Evolutionary conservation across 306 rosid species (phyloP), one percentile per base, ranked within the genome.

Genomic region (Carpinus viminea): DNA sequence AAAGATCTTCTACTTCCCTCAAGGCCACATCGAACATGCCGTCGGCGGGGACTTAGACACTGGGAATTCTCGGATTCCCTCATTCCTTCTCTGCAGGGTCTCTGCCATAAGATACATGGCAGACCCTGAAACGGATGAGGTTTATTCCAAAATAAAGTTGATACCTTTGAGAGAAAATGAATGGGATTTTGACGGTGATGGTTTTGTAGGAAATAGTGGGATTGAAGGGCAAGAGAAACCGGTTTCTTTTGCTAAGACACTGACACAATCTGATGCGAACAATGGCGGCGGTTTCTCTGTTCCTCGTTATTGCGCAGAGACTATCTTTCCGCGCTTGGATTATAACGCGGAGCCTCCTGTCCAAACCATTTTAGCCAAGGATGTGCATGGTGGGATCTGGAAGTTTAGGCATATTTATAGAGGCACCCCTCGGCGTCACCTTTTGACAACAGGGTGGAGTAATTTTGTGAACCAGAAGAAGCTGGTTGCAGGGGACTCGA

Each of bases 281-380:
- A 96, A 96, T 24, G 99, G 99, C 17, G 99, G 99, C 11, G 99
- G 99, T 0, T 96, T 96, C 76, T 96, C 99, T 3, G 99, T 96
- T 61, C 99, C 99, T 66, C 96, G 99, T 59, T 96, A 91, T 52
- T 96, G 99, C 2, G 99, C 99, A 0, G 99, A 96, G 87, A 96
- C 98, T 0, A 93, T 96, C 62, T 96, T 96, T 21, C 99, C 98
- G 0, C 90, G 87, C 66, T 81, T 96, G 86, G 96, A 96, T 82
- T 91, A 90, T 62, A 85, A 93, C 0, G 96, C 94, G 1, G 92
- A 91, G 54, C 98, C 97, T 5, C 99, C 99, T 0, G 97, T 96
- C 70, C 99, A 96, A 76, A 90, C 89, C 72, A 89, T 96, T 79
- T 85, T 87, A 71, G 94, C 90, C 5, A 96, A 90, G 83, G 99